phyloP scores from a whole-genome alignment of 2,329 filamentous ascomycete species.

The Clonostachys rhizophaga region DNA sequence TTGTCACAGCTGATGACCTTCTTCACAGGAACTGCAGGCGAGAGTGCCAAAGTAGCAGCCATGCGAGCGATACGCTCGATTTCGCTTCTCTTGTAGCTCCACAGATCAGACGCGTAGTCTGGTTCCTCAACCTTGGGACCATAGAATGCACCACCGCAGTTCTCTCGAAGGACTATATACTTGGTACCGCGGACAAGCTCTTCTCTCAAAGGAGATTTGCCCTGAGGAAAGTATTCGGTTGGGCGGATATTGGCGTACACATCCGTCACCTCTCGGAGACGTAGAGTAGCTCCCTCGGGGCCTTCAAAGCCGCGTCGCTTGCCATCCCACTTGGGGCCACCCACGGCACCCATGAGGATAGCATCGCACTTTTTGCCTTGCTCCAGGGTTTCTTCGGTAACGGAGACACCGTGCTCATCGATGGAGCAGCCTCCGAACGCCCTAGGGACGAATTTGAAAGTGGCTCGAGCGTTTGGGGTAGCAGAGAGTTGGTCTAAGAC shows the following conservation, averaged over 20 bases:
- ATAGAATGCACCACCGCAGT: constrained; percentile 44
- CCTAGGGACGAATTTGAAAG: constrained; percentile 79
- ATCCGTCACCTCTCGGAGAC: constrained; percentile 88
- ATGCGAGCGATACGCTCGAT: constrained; percentile 46
- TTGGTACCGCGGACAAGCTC: constrained; percentile 24
- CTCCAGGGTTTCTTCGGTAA: constrained; percentile 90
- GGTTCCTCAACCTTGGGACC: constrained; percentile 37
- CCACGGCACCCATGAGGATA: constrained; percentile 92
- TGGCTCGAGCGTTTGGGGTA: constrained; percentile 87
- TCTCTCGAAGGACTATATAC: constrained; percentile 44
- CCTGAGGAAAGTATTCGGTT: constrained; percentile 97
- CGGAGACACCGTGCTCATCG: constrained; percentile 78
- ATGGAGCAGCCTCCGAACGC: constrained; percentile 92
- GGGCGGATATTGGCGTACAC: constrained; percentile 97
- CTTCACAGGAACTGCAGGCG: constrained; percentile 66
- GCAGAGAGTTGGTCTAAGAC: constrained; percentile 87
- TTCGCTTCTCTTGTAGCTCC: constrained; percentile 37
- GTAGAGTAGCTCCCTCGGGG: constrained; percentile 95
- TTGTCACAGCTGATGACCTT: constrained; percentile 93
- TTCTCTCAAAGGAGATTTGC: constrained; percentile 84
- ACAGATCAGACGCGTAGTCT: constrained; percentile 39
- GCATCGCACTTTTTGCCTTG: constrained; percentile 89
- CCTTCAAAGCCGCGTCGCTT: constrained; percentile 79
- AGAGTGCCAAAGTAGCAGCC: constrained; percentile 56
- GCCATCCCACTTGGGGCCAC: constrained; percentile 72